Evolutionary conservation across 176 grass and related monocot genomes (phyloP), one percentile per base, ranked within the genome.

Genomic region (Leersia perrieri): DNA sequence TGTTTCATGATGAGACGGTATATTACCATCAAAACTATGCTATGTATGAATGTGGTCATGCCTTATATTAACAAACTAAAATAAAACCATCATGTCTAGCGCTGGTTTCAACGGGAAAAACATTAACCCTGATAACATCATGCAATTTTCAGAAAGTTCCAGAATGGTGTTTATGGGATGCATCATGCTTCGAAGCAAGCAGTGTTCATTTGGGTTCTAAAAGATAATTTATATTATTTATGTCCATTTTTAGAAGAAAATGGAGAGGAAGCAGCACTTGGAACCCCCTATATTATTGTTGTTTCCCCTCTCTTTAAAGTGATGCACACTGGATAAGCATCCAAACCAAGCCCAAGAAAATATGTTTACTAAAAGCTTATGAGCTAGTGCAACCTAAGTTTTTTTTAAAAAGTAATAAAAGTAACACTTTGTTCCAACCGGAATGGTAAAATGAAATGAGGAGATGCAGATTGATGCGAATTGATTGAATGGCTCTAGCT

Each of bases 1-100:
- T 97, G 79, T 66, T 74, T 58, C 44, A 38, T 9, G 77, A 67
- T 49, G 51, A 78, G 20, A 79, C 42, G 80, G 26, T 5, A 66
- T 7, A 88, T 84, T 70, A 66, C 44, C 26, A 23, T 80, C 36
- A 80, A 45, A 76, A 13, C 26, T 69, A 51, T 80, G 66, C 30
- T 64, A 47, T 49, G 69, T 36, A 63, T 69, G 66, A 45, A 76
- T 39, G 30, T 76, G 51, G 16, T 12, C 53, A 60, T 57, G 72
- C 29, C 25, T 66, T 77, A 62, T 33, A 82, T 60, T 60, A 58
- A 66, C 55, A 85, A 73, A 60, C 6, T n/a, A n/a, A n/a, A n/a
- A 22, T 38, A 7, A 35, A 11, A 35, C 11, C 62, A 60, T 20
- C 26, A 66, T 42, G 11, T 22, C 16, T 20, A 2, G 11, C 49